phyloP scores from a whole-genome alignment of 495 filamentous ascomycete genomes.

The Aspergillus avenaceus region DNA sequence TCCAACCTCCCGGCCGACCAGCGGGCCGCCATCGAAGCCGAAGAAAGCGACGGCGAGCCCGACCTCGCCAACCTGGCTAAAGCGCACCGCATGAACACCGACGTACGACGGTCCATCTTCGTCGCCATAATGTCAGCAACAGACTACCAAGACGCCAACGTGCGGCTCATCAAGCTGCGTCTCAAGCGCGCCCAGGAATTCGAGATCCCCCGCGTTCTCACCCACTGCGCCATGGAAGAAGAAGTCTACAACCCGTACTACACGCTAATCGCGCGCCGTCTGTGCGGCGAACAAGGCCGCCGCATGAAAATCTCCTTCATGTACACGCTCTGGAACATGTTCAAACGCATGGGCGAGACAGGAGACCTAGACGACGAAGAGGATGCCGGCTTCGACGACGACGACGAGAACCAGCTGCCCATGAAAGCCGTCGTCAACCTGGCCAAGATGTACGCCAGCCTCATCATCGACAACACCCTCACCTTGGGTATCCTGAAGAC shows the following conservation, averaged over 20 bases:
- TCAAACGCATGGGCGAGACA: conserved; percentile 76
- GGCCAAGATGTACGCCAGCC: conserved; percentile 75
- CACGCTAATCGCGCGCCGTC: conserved; percentile 69
- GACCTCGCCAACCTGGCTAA: conserved; percentile 73
- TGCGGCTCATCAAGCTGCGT: conserved; percentile 72
- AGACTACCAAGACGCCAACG: conserved; percentile 79
- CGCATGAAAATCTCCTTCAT: conserved; percentile 79
- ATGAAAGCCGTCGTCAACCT: conserved; percentile 78
- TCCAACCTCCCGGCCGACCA: conserved; percentile 14
- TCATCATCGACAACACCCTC: conserved; percentile 65
- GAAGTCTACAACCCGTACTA: conserved; percentile 90
- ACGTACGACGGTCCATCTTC: conserved; percentile 88
- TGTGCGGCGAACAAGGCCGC: conserved; percentile 61
- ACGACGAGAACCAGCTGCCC: conserved; percentile 45
- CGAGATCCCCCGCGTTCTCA: conserved; percentile 82
- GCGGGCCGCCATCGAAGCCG: conserved; percentile 14
- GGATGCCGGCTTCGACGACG: conserved; percentile 44
- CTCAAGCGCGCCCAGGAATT: conserved; percentile 81
- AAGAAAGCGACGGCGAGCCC: conserved; percentile 51
- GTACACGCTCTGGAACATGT: conserved; percentile 80
- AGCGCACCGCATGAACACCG: conserved; percentile 91
- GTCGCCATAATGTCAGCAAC: conserved; percentile 81
- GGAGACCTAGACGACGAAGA: conserved; percentile 53
- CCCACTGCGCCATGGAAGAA: conserved; percentile 84
- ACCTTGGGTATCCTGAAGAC: conserved; percentile 65